phyloP scores from a whole-genome alignment of 495 filamentous ascomycete genomes.

The Halenospora varia region DNA sequence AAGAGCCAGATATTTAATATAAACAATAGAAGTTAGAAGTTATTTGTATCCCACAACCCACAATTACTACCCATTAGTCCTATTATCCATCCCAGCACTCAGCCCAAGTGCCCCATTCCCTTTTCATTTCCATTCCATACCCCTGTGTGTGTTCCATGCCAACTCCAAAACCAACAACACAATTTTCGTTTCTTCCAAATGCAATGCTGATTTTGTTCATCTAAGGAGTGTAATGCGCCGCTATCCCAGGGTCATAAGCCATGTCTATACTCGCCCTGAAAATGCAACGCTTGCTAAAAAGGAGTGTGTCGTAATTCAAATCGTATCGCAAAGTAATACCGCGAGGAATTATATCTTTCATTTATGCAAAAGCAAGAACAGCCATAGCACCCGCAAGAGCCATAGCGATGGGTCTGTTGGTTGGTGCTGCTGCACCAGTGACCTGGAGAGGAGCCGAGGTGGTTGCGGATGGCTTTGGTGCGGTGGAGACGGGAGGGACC shows the following conservation, averaged over 20 bases:
- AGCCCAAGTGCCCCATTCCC: not conserved
- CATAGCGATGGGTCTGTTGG: conserved; percentile 13
- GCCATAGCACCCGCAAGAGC: conserved; percentile 21
- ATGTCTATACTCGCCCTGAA: not conserved
- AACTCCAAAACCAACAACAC: no score
- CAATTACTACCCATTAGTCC: not conserved
- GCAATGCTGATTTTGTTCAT: no score
- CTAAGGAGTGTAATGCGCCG: conserved; percentile 12
- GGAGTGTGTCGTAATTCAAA: conserved; percentile 1
- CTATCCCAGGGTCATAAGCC: conserved; percentile 5
- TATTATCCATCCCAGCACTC: not conserved
- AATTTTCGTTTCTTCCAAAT: no score
- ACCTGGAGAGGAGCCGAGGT: conserved; percentile 14
- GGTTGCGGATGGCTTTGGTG: not conserved
- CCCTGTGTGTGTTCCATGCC: not conserved
- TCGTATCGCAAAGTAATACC: no score
- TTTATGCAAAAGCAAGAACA: conserved; percentile 18
- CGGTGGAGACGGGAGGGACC: not conserved
- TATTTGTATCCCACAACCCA: not conserved
- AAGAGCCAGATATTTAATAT: not conserved
- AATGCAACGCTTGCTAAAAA: not conserved
- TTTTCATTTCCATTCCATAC: not conserved
- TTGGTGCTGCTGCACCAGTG: conserved; percentile 8
- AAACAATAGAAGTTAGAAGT: not conserved
- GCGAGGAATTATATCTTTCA: conserved; percentile 1